Evolutionary conservation across 2,329 filamentous ascomycete genomes (phyloP), one percentile per base, ranked within the genome.

Genomic region (Epichloe scottii): DNA sequence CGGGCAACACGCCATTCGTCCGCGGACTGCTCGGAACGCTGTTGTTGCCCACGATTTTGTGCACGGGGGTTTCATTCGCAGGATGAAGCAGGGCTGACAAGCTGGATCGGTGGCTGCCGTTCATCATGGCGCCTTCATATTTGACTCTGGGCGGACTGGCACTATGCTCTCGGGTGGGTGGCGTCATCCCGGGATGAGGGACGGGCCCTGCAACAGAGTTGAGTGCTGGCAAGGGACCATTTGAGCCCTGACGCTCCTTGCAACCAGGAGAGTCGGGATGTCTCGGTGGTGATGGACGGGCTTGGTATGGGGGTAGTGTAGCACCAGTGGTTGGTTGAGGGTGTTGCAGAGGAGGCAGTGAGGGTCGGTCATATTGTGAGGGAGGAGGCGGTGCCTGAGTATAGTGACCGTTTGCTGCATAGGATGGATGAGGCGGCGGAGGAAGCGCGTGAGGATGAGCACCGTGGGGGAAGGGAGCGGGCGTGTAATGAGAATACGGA

Each of bases 11-110:
- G 21, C 54, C 60, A 37, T 53, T 59, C 19, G 59, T 53, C 48
- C 65, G 62, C 6, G 65, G 64, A 49, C 63, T 68, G 57, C 73
- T 78, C 55, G 62, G 62, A 7, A 68, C 70, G 57, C 72, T 72
- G 56, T 65, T 65, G 46, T 56, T 69, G 59, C 60, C 69, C 43
- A 56, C 69, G 30, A 68, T 63, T 53, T 72, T 73, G 10, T 68
- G 70, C 57, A 68, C 73, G 54, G 63, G 69, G 35, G 70, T 69
- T 61, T 73, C 74, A 46, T 72, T 73, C 2, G 71, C 71, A 2
- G 77, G 71, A 59, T 80, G 76, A n/a, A 76, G 65, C 8, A 78
- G 65, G 15, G 71, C 70, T 7, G 74, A 73, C 5, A 78, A 58
- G 58, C 70, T 75, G 3, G 73, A 68, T 64, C 68, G 75, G 61